phyloP scores from a whole-genome alignment of 352 stramenopile species.

The Globisporangium paddicum region DNA sequence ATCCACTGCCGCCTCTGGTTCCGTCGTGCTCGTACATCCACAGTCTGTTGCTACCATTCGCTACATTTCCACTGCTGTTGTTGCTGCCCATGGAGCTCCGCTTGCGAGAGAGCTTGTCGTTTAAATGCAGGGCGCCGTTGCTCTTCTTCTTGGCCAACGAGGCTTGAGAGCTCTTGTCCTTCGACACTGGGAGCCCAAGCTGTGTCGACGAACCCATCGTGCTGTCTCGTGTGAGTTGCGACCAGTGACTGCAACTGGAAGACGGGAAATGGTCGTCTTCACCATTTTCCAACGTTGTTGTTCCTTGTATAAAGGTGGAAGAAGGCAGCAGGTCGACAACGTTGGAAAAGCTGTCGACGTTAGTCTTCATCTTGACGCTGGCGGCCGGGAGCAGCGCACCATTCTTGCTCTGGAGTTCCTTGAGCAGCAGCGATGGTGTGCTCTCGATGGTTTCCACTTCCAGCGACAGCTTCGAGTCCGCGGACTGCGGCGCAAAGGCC shows the following conservation, averaged over 20 bases:
- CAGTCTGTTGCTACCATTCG: background rate
- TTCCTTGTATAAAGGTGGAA: background rate
- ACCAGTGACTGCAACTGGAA: constrained; percentile 7
- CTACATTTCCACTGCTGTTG: background rate
- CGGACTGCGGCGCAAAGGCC: constrained; percentile 17
- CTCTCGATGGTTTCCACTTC: constrained; percentile 22
- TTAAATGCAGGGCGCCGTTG: constrained; percentile 4
- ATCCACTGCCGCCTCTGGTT: background rate
- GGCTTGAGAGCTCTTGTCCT: background rate
- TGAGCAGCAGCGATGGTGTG: constrained; percentile 7
- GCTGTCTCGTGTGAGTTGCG: background rate
- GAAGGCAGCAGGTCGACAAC: constrained; percentile 17
- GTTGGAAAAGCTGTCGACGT: constrained; percentile 40
- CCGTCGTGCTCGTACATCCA: constrained; percentile 6
- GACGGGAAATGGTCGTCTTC: background rate
- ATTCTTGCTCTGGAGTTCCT: constrained; percentile 6
- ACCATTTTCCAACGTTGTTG: background rate
- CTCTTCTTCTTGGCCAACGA: constrained; percentile 1
- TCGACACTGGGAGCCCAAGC: background rate
- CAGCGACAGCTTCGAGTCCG: constrained; percentile 19
- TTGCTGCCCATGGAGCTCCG: background rate
- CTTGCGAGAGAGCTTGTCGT: constrained; percentile 18
- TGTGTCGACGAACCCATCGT: background rate
- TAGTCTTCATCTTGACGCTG: constrained; percentile 29
- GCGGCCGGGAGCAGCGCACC: background rate